Evolutionary conservation across 805 yeast species (phyloP).

Genomic region (Wickerhamomyces alni): DNA sequence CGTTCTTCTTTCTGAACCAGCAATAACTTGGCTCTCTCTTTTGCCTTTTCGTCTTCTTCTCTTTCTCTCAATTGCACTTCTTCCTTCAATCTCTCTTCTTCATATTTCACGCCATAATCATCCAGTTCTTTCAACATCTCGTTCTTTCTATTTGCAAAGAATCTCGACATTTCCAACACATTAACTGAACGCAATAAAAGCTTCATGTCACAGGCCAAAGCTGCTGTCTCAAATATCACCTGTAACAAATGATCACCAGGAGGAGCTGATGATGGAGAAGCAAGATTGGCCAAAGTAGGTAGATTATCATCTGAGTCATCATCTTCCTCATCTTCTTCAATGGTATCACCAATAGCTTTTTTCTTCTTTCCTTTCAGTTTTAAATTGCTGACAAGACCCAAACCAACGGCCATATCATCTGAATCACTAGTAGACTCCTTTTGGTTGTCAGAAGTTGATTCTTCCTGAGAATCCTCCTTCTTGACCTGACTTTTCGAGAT

Average conservation of each 20-base stretch:
- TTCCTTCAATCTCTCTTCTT: constrained; percentile 3
- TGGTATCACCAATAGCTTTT: constrained; percentile 12
- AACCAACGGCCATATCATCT: constrained; percentile 22
- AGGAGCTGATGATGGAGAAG: constrained; percentile 48
- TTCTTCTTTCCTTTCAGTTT: constrained; percentile 17
- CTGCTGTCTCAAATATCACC: constrained; percentile 55
- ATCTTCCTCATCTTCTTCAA: constrained; percentile 12
- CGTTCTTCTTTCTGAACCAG: neutral
- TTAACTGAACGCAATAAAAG: constrained; percentile 52
- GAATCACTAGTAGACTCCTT: constrained; percentile 19
- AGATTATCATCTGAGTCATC: constrained; percentile 2
- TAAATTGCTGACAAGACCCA: constrained; percentile 18
- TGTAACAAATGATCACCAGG: constrained; percentile 53
- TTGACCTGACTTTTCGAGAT: neutral
- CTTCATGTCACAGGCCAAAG: constrained; percentile 57
- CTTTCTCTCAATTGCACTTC: neutral
- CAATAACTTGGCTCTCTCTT: neutral
- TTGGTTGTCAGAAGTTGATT: constrained; percentile 17
- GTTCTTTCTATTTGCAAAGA: constrained; percentile 27
- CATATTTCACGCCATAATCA: constrained; percentile 1
- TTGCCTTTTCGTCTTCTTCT: neutral
- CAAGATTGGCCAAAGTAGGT: constrained; percentile 52
- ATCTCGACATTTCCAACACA: constrained; percentile 43
- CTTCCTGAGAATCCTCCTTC: constrained; percentile 1
- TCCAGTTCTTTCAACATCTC: constrained; percentile 15